Base-by-base conservation (phyloP, 2,329 filamentous ascomycete genomes). In the Talaromyces verruculosus region DNA sequence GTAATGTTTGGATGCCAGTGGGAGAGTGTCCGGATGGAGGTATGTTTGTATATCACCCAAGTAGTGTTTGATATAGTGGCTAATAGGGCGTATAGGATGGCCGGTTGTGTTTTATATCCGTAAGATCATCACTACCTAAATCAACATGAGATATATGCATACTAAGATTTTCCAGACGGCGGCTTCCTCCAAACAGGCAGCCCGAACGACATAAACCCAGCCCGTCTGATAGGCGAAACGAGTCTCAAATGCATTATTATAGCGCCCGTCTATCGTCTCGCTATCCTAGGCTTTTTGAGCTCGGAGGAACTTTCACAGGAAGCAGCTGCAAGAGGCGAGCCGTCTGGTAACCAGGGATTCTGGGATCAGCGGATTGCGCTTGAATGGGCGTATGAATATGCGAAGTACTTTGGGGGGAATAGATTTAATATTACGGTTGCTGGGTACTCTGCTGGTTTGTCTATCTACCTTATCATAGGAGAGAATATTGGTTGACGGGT, bases 61-160 rank as follows among this genome's bases (percentile, higher is more conserved):
- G 17, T 35, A 6, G 30, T 33, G n/a, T 19, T 35, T 57, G 45
- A 17, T 49, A 28, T 19, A 5, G 3, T 53, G 7, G 15, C 35
- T 45, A 25, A 60, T 45, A 28, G 35, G 35, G 3, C 37, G 39
- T 61, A 3, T 63, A 77, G 83, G 85, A 17, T 87, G 85, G 84
- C 85, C 85, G 4, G 84, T 87, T 0, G 78, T 85, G 61, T 82
- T 87, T 69, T 87, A 81, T 72, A 84, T 87, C 57, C 85, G 84
- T 82, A 79, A 68, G 80, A 25, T 67, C 28, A 5, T 45, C 2
- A 4, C 22, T 35, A 10, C 22, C 19, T 35, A 17, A 11, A 30
- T 49, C 1, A 28, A 0, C 15, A 19, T 11, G 41, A 3, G 11
- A 55, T 35, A 22, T 5, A 3, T 7, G 10, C 1, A 15, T 63